Evolutionary conservation across 1,139 yeast genomes (phyloP), one percentile per base, ranked within the genome.

Genomic region (Pneumocystis sp.): DNA sequence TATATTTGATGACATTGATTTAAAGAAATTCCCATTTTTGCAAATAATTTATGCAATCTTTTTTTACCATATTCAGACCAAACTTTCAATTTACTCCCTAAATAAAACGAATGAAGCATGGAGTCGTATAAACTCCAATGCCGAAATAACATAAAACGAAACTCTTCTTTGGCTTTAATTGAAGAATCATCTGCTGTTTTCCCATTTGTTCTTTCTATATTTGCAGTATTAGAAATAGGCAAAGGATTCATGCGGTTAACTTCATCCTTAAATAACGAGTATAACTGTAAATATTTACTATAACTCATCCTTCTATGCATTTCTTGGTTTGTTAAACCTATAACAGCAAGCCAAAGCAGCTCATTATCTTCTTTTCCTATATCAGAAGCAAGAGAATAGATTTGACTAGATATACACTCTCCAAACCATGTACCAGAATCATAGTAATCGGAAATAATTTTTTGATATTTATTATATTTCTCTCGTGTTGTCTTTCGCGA

Each of bases 81-180:
- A 61, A 93, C 77, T 67, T 85, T 85, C 67, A 93, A 78, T 73
- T 90, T 89, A 31, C 97, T 87, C 71, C 91, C 89, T 60, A 93
- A 90, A 73, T 86, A 93, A 68, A 90, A 86, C 35, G 96, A 89
- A 74, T 90, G 95, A 72, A 84, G 83, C 77, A 95, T 90, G 67
- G 97, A 82, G 70, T 93, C 96, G 75, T 93, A 93, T 31, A 95
- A 77, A 4, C 96, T 87, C 89, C 97, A 91, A 74, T 93, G 97
- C 63, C 97, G 85, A 65, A 93, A 79, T 62, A 95, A 77, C 74
- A 91, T 95, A 62, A 95, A 78, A 67, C 90, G 86, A 75, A 89
- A 93, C 74, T 95, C 98, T 59, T 86, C 82, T 72, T 89, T 96
- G 19, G 89, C 79, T 40, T 82, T 80, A 34, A 91, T 76, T 1